Percentiles rank a stretch among this genome's conserved stretches.
Conservation (phyloP, 352 stramenopile genomes). For the Globisporangium recalcitrans region DNA sequence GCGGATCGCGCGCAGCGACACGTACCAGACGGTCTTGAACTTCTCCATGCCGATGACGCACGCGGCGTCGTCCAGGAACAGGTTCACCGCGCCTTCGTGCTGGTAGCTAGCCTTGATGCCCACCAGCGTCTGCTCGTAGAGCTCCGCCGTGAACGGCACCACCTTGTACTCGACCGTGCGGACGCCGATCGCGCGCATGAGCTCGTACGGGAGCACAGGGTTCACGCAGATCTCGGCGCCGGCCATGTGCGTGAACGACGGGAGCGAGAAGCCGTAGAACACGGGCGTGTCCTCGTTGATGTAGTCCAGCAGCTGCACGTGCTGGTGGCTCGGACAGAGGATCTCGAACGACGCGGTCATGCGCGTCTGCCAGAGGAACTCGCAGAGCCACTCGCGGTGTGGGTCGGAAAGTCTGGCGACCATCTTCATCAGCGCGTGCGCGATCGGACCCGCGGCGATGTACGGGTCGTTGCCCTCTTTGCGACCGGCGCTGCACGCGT, state of each 20-base stretch:
- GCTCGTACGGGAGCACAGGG: constrained; percentile 59
- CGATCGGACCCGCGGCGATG: constrained; percentile 45
- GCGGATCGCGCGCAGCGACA: constrained; percentile 81
- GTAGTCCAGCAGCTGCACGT: constrained; percentile 73
- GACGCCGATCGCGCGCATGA: constrained; percentile 46
- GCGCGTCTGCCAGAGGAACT: constrained; percentile 74
- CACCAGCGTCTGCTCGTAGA: constrained; percentile 30
- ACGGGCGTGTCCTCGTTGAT: constrained; percentile 63
- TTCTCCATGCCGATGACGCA: constrained; percentile 83
- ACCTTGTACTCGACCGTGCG: constrained; percentile 62
- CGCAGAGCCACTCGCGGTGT: constrained; percentile 49
- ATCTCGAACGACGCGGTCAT: constrained; percentile 77
- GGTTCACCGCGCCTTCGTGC: constrained; percentile 66
- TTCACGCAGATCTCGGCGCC: constrained; percentile 73
- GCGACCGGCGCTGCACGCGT: constrained; percentile 18
- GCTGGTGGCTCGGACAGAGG: constrained; percentile 63
- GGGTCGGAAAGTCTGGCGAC: constrained; percentile 27
- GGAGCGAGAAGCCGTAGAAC: constrained; percentile 74
- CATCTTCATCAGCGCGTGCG: constrained; percentile 37
- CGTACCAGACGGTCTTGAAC: constrained; percentile 82
- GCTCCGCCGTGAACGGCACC: constrained; percentile 28
- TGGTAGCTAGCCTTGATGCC: constrained; percentile 51
- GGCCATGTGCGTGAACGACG: constrained; percentile 25
- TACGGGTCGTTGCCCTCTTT: constrained; percentile 37
- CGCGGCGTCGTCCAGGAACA: constrained; percentile 56